Conservation (phyloP, 352 stramenopile species). For the Globisporangium middletonii region DNA sequence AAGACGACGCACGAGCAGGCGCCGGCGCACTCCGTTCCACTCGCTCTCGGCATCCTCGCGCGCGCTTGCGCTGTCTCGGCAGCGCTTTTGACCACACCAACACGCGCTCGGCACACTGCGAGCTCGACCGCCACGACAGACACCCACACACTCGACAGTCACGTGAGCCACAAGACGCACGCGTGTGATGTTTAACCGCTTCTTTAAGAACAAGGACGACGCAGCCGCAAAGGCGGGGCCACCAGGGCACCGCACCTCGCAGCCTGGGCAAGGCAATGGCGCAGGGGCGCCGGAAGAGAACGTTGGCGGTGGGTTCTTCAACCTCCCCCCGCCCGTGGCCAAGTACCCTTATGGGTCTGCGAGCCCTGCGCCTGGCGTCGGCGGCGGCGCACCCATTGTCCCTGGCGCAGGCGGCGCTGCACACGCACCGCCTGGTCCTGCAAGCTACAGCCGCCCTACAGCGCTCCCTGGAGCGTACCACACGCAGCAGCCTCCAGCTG, state of each 20-base stretch:
- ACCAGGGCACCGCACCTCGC: slow-evolving; percentile 43
- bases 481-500: not conserved
- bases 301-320: slow-evolving; percentile 77
- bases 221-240: slow-evolving; percentile 42
- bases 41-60: no score
- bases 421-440: slow-evolving; percentile 6
- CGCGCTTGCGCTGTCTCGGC: no score
- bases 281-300: slow-evolving; percentile 22
- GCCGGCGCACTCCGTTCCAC: no score
- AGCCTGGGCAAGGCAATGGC: slow-evolving; percentile 4
- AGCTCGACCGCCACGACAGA: no score
- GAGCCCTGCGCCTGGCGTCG: slow-evolving; percentile 6
- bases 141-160: no score
- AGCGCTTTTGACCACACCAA: no score
- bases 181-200: slow-evolving; percentile 54
- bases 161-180: not conserved
- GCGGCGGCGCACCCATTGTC: slow-evolving; percentile 1
- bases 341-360: slow-evolving; percentile 36
- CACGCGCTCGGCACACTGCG: no score
- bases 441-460: slow-evolving; percentile 9
- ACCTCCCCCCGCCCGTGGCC: slow-evolving; percentile 58
- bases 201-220: slow-evolving; percentile 85
- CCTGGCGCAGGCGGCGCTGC: not conserved
- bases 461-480: slow-evolving; percentile 1
- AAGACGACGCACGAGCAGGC: no score